These are phyloP conservation scores for Saitoella complicata DNA, from an alignment of 805 yeast species.

Conservation along the genomic window DNA sequence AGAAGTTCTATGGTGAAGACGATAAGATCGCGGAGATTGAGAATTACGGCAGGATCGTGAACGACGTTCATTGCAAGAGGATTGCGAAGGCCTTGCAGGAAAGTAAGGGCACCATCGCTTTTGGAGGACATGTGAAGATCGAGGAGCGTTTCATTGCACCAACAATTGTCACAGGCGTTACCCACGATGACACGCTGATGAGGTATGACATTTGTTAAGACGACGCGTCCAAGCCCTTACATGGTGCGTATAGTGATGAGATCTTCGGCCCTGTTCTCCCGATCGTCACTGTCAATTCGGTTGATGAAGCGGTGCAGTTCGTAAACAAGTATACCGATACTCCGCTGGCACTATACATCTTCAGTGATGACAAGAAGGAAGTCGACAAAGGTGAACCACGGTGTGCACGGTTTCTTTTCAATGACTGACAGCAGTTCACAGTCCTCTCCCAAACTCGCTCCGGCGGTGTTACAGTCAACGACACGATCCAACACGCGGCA, in stretches of 20 bases:
- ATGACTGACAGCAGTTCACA: too few species aligned
- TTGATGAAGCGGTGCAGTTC: constrained; percentile 29
- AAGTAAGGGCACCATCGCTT: constrained; percentile 16
- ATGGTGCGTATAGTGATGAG: constrained; percentile 2
- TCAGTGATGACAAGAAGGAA: constrained; percentile 25
- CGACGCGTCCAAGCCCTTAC: too few species aligned
- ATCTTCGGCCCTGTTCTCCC: constrained; percentile 81
- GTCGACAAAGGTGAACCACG: constrained; percentile 26
- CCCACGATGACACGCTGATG: constrained; percentile 58
- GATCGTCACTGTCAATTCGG: constrained; percentile 35
- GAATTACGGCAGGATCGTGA: constrained; percentile 47
- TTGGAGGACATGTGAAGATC: constrained; percentile 18
- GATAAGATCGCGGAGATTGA: constrained; percentile 13
- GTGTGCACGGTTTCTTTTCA: constrained; percentile 25
- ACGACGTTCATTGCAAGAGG: constrained; percentile 35
- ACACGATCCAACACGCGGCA: constrained; percentile 54
- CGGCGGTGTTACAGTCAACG: constrained; percentile 59
- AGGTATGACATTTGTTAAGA: constrained; percentile 29
- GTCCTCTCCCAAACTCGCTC: constrained; percentile 36
- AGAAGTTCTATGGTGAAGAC: constrained; percentile 28
- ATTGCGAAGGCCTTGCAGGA: constrained; percentile 26
- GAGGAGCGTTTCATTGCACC: constrained; percentile 46
- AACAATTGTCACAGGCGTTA: constrained; percentile 48
- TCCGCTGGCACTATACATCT: constrained; percentile 70
- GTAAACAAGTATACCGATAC: constrained; percentile 37